Evolutionary conservation across 2,329 filamentous ascomycete species (phyloP).

Genomic region (Shiraia sp.): DNA sequence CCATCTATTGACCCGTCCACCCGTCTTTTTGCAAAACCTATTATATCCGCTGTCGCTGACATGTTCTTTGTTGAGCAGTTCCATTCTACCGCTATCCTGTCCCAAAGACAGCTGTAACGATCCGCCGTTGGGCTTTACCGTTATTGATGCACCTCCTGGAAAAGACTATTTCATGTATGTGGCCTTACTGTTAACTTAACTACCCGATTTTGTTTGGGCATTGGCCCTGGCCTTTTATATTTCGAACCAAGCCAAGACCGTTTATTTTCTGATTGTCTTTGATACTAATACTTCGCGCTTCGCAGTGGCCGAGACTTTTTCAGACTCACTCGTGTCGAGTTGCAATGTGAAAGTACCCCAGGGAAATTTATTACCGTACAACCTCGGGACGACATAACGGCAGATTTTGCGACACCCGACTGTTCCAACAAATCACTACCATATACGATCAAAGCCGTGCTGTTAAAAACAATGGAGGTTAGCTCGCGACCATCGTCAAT

Average conservation of each 20-base stretch:
- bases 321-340: slow-evolving; percentile 44
- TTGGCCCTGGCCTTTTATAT: too few relatives aligned
- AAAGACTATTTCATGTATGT: slow-evolving; percentile 41
- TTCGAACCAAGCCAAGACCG: too few relatives aligned
- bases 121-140: slow-evolving; percentile 35
- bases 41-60: slow-evolving; percentile 8
- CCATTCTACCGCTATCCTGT: slow-evolving; percentile 40
- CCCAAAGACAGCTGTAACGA: slow-evolving; percentile 27
- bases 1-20: slow-evolving; percentile 43
- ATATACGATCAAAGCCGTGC: slow-evolving; percentile 7
- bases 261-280: not conserved
- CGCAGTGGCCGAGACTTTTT: slow-evolving; percentile 44
- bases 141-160: slow-evolving; percentile 29
- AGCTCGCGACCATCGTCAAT: slow-evolving; percentile 25
- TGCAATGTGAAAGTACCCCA: slow-evolving; percentile 40
- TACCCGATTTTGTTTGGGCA: too few relatives aligned
- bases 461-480: slow-evolving; percentile 30
- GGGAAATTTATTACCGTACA: slow-evolving; percentile 29
- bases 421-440: slow-evolving; percentile 22
- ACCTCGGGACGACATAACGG: slow-evolving; percentile 26
- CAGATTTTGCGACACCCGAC: slow-evolving; percentile 22
- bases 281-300: slow-evolving; percentile 2
- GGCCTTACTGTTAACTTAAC: too few relatives aligned
- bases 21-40: slow-evolving; percentile 21
- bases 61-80: slow-evolving; percentile 31